phyloP scores from a whole-genome alignment of 2,329 filamentous ascomycete species.

The Colletotrichum sp. region DNA sequence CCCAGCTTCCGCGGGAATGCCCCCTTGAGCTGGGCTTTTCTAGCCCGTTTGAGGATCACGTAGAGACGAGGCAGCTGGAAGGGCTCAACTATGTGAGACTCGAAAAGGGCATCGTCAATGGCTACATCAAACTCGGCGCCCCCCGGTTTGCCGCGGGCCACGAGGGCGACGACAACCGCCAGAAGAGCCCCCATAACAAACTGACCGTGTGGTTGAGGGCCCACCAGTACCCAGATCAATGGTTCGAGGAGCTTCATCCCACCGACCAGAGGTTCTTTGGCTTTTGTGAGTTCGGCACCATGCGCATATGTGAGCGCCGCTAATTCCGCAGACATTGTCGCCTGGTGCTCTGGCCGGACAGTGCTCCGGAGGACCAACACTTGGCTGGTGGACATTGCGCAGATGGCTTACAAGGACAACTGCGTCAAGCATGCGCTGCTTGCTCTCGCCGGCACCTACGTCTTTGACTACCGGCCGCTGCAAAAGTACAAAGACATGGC shows the following conservation, averaged over 20 bases:
- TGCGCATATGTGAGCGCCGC: neutral
- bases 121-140: conserved; percentile 18
- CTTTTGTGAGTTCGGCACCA: conserved; percentile 8
- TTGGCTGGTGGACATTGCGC: conserved; percentile 43
- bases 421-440: conserved; percentile 43
- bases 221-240: neutral
- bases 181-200: neutral
- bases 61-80: neutral
- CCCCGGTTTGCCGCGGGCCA: neutral
- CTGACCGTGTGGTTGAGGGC: neutral
- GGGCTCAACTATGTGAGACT: neutral
- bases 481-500: conserved; percentile 34
- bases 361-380: conserved; percentile 41
- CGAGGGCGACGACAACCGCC: neutral
- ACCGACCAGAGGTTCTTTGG: conserved; percentile 3
- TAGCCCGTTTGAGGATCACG: conserved; percentile 20
- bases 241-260: neutral
- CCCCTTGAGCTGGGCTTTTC: neutral
- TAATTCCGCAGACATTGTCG: conserved; percentile 34
- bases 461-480: conserved; percentile 43
- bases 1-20: neutral
- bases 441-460: conserved; percentile 43
- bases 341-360: conserved; percentile 46
- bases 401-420: conserved; percentile 35
- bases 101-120: conserved; percentile 4